These are phyloP conservation scores for Glarea lozoyensis DNA, from an alignment of 495 filamentous ascomycete genomes.

Conservation along the genomic window DNA sequence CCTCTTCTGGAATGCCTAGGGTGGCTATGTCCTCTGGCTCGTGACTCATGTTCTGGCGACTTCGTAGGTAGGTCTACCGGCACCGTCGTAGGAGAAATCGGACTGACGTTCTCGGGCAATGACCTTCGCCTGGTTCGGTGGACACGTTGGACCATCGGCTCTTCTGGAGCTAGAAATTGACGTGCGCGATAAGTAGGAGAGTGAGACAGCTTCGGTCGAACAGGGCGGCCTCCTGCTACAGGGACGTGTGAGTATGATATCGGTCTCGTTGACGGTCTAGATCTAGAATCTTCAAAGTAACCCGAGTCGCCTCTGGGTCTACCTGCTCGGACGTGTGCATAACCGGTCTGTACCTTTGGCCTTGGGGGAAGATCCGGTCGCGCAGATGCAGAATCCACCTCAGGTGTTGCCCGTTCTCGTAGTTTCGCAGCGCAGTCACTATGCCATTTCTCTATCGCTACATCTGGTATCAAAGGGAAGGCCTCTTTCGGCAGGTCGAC, in stretches of 20 bases:
- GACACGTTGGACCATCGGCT: neutral
- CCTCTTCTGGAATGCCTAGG: constrained; percentile 10
- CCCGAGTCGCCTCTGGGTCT: constrained; percentile 3
- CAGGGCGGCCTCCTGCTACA: neutral
- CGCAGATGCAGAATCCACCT: constrained; percentile 1
- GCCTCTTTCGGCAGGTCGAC: constrained; percentile 63
- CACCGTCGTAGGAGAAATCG: neutral
- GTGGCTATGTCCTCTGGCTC: constrained; percentile 13
- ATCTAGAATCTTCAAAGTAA: constrained; percentile 11
- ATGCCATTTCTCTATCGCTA: constrained; percentile 78
- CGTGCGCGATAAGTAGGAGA: constrained; percentile 14
- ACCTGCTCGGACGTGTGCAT: constrained; percentile 13
- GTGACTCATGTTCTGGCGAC: neutral
- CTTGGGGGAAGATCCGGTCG: constrained; percentile 14
- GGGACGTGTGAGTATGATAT: constrained; percentile 11
- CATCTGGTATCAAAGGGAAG: constrained; percentile 68
- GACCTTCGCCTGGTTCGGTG: constrained; percentile 4
- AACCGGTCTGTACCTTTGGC: constrained; percentile 14
- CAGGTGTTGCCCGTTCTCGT: constrained; percentile 25
- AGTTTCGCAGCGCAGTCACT: constrained; percentile 54
- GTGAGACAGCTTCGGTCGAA: constrained; percentile 8
- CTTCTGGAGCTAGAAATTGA: constrained; percentile 19
- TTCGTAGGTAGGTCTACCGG: neutral
- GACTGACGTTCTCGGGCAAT: constrained; percentile 12
- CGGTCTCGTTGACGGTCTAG: constrained; percentile 4